Conservation (phyloP, 345 rosid species). For the Gossypium arboreum region DNA sequence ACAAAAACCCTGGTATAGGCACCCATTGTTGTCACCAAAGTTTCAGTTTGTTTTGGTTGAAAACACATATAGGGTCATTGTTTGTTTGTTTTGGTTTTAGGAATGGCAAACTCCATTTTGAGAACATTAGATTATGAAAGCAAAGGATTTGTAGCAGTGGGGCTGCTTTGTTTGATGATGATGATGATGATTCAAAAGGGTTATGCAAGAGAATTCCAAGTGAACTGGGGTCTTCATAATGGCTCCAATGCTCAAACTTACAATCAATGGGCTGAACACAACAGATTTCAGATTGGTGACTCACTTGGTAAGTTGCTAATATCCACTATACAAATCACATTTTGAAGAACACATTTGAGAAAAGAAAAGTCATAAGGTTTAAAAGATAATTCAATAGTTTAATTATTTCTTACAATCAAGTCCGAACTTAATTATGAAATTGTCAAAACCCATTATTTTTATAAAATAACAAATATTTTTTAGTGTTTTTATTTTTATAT, state of each 20-base stretch:
- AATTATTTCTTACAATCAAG: no score
- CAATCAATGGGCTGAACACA: constrained; percentile 69
- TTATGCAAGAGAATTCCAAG: constrained; percentile 51
- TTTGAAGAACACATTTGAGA: no score
- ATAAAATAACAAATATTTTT: no score
- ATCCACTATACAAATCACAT: not conserved
- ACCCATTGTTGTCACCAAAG: not conserved
- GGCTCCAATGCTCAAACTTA: constrained; percentile 28
- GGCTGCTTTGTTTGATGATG: constrained; percentile 37
- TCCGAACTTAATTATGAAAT: no score
- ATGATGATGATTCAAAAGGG: constrained; percentile 37
- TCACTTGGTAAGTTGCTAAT: constrained; percentile 47
- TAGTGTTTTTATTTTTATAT: no score
- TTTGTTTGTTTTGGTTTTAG: not conserved
- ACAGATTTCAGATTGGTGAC: constrained; percentile 78
- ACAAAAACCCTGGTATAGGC: constrained; percentile 46
- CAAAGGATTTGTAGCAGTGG: constrained; percentile 25
- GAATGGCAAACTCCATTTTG: constrained; percentile 31
- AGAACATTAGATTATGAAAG: constrained; percentile 8
- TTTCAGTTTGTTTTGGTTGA: not conserved
- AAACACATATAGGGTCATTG: not conserved
- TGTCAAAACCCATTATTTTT: no score
- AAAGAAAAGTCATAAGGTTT: no score
- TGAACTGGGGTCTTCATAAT: constrained; percentile 54
- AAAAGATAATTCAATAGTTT: no score